Evolutionary conservation across 2,329 filamentous ascomycete species (phyloP), one percentile per base, ranked within the genome.

Genomic region (Aspergillus fijiensis): DNA sequence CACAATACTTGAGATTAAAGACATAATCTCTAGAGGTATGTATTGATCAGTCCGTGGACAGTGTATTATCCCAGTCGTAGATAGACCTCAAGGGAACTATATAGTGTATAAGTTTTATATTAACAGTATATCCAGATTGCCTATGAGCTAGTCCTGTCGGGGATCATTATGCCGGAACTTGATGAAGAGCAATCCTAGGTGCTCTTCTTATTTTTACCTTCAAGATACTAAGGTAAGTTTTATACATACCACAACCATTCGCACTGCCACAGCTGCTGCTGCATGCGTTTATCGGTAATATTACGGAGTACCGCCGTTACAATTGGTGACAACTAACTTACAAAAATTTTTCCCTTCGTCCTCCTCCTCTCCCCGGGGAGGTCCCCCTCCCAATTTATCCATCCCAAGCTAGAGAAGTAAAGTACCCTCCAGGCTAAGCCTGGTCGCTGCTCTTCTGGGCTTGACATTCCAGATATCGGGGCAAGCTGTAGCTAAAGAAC

Each of bases 171-270:
- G 68, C 65, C 62, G 62, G 64, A 55, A 51, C 60, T 65, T 61
- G 27, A 65, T 63, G 67, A 69, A 69, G 62, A 70, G 64, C 62
- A 71, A 69, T 62, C 60, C 59, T 60, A 9, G 6, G 27, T 23
- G 23, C 23, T 29, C 64, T 61, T 53, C 58, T 54, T 49, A 55
- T 35, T 33, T 49, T 59, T 39, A 62, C 51, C 64, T 57, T 59
- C 23, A 23, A 23, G 23, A 23, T 23, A 23, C 23, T 23, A 23
- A 23, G 23, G 23, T 23, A 23, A 23, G 23, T 3, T 23, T 5
- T 23, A 4, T 23, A 23, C 23, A 23, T 23, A 23, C 23, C 23
- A 23, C 23, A 62, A 62, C 64, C 58, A 64, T 63, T 52, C 61
- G 54, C 60, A 58, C 60, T 58, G 58, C 56, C 27, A 9, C 27